Evolutionary conservation across 306 rosid species (phyloP).

Genomic region (Dalbergia oliveri): DNA sequence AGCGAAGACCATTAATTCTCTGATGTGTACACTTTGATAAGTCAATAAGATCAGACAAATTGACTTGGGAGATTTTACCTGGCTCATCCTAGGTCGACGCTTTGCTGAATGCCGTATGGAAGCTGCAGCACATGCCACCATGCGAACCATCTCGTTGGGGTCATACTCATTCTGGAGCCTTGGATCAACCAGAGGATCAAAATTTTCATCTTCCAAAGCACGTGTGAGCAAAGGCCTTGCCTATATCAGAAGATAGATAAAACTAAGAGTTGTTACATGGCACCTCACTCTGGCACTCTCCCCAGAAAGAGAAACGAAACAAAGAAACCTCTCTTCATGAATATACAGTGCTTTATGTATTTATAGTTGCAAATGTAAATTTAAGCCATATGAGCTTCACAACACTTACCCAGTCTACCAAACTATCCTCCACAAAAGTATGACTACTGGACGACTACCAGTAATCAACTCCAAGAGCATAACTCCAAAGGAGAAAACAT

Average conservation of each 20-base stretch:
- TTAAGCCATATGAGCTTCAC: conserved; percentile 3
- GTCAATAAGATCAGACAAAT: no score
- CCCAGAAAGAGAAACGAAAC: neutral
- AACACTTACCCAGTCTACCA: conserved; percentile 93
- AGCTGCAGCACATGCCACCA: conserved; percentile 96
- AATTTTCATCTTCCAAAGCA: conserved; percentile 72
- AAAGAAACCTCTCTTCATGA: neutral
- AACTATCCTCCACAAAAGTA: conserved; percentile 79
- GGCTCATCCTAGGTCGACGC: conserved; percentile 91
- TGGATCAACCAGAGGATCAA: conserved; percentile 76
- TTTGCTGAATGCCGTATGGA: conserved; percentile 91
- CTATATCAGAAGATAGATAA: conserved; percentile 58
- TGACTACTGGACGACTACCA: conserved; percentile 78
- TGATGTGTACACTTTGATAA: no score
- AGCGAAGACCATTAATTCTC: no score
- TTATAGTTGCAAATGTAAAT: neutral
- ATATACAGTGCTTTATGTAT: neutral
- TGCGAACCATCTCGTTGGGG: conserved; percentile 73
- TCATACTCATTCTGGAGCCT: conserved; percentile 70
- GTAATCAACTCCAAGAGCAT: conserved; percentile 94
- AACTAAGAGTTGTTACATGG: neutral
- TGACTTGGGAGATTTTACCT: conserved; percentile 61
- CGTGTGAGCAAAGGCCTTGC: conserved; percentile 90
- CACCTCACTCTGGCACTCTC: conserved; percentile 6
- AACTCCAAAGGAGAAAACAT: conserved; percentile 91